Conservation (phyloP, 202 grass and related monocot species). For the Setaria italica region DNA sequence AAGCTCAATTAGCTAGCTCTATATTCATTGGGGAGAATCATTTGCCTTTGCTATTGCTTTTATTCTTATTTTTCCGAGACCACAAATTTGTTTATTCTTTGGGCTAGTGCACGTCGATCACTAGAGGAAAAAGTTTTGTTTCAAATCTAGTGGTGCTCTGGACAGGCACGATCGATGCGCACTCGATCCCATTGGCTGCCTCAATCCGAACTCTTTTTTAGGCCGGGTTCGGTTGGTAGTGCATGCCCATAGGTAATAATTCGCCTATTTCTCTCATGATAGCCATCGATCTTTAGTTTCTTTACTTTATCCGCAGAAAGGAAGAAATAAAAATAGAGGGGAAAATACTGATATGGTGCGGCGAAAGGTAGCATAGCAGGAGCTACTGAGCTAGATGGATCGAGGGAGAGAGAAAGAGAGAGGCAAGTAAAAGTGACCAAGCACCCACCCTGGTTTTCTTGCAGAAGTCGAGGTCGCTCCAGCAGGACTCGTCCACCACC, state of each 20-base stretch:
- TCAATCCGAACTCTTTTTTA: not conserved
- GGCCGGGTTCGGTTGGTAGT: constrained; percentile 18
- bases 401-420: not conserved
- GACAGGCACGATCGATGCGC: constrained; percentile 12
- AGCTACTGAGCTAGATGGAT: not conserved
- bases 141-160: not conserved
- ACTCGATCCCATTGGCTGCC: not conserved
- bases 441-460: constrained; percentile 79
- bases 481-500: constrained; percentile 88
- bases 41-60: not conserved
- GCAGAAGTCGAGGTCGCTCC: constrained; percentile 98
- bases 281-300: not conserved
- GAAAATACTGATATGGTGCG: not conserved
- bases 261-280: not conserved
- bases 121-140: not conserved
- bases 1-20: not conserved
- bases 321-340: not conserved
- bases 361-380: not conserved
- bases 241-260: not conserved
- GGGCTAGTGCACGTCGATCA: not conserved
- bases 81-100: not conserved
- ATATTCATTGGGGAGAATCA: not conserved
- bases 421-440: not conserved
- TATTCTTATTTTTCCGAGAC: no score
- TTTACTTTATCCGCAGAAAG: not conserved